Evolutionary conservation across 495 filamentous ascomycete genomes (phyloP), one percentile per base, ranked within the genome.

Genomic region (Hypoxylon perforatum): DNA sequence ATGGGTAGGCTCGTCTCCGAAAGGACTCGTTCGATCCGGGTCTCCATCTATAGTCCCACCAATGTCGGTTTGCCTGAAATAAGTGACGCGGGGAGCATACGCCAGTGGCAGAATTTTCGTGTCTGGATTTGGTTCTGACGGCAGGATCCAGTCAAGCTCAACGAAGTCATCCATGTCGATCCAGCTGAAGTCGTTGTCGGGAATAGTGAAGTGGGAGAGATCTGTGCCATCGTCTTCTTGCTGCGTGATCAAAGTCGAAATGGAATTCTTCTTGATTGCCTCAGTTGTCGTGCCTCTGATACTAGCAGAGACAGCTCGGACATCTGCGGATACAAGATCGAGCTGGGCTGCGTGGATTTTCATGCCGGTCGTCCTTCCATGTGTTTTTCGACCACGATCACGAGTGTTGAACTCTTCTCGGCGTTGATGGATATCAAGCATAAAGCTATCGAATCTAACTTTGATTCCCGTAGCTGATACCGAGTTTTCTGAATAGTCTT

Each of bases 161-260:
- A 98, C 92, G 78, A 98, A 98, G 73, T 99, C 95, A 77, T 99
- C 95, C 93, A 98, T 97, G 74, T 99, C 95, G 70, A 98, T 90
- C 95, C 95, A 99, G 53, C 87, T 89, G 67, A 92, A 86, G 74
- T 99, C 95, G 36, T 94, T 92, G 72, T 99, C 95, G 0, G 93
- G 93, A 57, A 99, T 97, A 0, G 88, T 93, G 74, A 98, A 98
- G 25, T 90, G 87, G 15, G 94, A 96, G 44, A 97, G 82, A 76
- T 98, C 93, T 6, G 76, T 75, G 33, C 71, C 65, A 23, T 82
- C 80, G 3, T 75, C 76, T 7, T 84, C 82, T 28, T 83, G 78
- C 44, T 85, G 81, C 1, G 80, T 77, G 35, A 82, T 71, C 39
- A 82, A 77, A 11, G 78, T 76, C 28, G 80, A 78, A 23, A 82